Conservation (phyloP, 805 yeast species). For the Wickerhamomyces xylosicus region DNA sequence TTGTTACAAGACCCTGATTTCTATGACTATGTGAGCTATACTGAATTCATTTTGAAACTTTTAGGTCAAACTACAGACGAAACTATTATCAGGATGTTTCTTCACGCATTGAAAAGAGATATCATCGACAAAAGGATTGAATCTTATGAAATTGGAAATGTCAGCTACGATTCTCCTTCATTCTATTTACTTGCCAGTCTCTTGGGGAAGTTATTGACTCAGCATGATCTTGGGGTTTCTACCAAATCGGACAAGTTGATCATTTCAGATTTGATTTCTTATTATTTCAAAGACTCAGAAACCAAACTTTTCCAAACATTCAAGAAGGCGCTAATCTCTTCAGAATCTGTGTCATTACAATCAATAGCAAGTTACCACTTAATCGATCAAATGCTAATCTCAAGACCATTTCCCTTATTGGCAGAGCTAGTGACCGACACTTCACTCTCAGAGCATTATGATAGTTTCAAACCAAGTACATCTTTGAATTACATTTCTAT, state of each 20-base stretch:
- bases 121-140: background rate
- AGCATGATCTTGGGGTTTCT: background rate
- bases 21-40: background rate
- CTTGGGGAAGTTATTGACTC: background rate
- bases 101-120: background rate
- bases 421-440: background rate
- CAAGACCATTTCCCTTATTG: background rate
- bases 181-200: background rate
- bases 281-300: background rate
- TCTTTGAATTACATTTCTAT: background rate
- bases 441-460: background rate
- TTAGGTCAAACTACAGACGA: background rate
- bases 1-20: background rate
- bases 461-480: background rate
- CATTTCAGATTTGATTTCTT: background rate
- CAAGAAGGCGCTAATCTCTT: background rate
- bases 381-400: background rate
- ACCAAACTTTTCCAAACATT: background rate
- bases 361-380: background rate
- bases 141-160: background rate
- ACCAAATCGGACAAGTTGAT: background rate
- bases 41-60: background rate
- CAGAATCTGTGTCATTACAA: background rate
- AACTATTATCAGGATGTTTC: background rate
- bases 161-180: background rate